Conservation (phyloP, 306 rosid species). For the Casuarina equisetifolia region DNA sequence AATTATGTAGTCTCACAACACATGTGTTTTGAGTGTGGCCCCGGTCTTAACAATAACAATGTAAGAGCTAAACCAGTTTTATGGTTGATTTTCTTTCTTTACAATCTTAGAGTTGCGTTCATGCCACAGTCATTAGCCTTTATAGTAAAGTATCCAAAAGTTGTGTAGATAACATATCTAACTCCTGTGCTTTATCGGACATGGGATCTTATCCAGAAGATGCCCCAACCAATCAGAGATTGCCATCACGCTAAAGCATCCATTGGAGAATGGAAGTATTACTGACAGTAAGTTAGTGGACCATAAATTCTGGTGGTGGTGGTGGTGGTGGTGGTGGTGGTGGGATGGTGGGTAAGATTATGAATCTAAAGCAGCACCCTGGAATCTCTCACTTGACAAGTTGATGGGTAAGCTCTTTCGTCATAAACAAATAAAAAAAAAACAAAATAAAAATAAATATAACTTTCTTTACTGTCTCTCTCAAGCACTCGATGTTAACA, state of each 20-base stretch:
- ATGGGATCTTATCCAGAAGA: constrained; percentile 2
- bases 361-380: not conserved
- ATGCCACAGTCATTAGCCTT: not conserved
- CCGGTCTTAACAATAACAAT: no score
- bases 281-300: not conserved
- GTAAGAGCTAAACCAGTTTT: no score
- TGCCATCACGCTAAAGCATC: not conserved
- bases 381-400: not conserved
- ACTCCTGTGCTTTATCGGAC: not conserved
- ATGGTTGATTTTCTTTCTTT: no score
- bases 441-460: not conserved
- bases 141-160: not conserved
- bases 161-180: not conserved
- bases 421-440: not conserved
- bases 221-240: not conserved
- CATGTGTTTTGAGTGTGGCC: no score
- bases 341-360: not conserved
- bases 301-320: not conserved
- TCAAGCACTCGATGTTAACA: not conserved
- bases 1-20: no score
- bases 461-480: not conserved
- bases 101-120: not conserved
- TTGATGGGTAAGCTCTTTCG: not conserved
- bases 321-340: not conserved
- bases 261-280: not conserved